A percentile compares a stretch with the other conserved stretches of the same genome.
These are phyloP conservation scores for Golubevia sp. DNA, from an alignment of 1,284 basidiomycete genomes.

Conservation along the genomic window DNA sequence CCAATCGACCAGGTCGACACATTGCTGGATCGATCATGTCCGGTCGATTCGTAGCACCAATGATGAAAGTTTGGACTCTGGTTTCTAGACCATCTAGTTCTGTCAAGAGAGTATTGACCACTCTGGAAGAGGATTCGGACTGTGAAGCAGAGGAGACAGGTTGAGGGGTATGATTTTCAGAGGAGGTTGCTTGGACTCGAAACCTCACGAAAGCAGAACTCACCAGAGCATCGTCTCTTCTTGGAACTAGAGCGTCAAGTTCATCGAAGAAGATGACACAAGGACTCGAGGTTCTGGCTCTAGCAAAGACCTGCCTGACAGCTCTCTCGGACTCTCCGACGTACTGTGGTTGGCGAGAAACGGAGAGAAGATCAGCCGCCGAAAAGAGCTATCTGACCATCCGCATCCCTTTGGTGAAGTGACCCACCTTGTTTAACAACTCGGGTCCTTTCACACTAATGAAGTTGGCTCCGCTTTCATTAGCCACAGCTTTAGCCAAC, in stretches of 20 bases:
- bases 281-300: constrained; percentile 82
- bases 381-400: too few species aligned
- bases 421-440: constrained; percentile 83
- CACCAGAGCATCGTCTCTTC: constrained; percentile 87
- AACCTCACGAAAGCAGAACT: constrained; percentile 40
- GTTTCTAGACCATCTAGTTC: constrained; percentile 93
- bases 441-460: constrained; percentile 98
- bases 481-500: constrained; percentile 94
- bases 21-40: constrained; percentile 99
- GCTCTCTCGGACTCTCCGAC: constrained; percentile 96
- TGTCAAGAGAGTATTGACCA: constrained; percentile 94
- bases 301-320: constrained; percentile 87
- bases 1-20: constrained; percentile 92
- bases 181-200: background rate
- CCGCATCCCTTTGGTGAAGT: background rate
- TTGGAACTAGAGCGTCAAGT: constrained; percentile 90
- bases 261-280: constrained; percentile 96
- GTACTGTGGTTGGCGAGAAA: constrained; percentile 69
- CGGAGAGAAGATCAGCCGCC: too few species aligned
- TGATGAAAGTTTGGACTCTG: constrained; percentile 83
- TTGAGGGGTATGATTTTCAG: background rate
- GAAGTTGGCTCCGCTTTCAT: constrained; percentile 90
- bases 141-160: constrained; percentile 50
- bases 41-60: constrained; percentile 95
- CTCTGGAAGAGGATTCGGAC: constrained; percentile 94